Evolutionary conservation across 2,329 filamentous ascomycete genomes (phyloP).

Genomic region (Gliomastix tumulicola): DNA sequence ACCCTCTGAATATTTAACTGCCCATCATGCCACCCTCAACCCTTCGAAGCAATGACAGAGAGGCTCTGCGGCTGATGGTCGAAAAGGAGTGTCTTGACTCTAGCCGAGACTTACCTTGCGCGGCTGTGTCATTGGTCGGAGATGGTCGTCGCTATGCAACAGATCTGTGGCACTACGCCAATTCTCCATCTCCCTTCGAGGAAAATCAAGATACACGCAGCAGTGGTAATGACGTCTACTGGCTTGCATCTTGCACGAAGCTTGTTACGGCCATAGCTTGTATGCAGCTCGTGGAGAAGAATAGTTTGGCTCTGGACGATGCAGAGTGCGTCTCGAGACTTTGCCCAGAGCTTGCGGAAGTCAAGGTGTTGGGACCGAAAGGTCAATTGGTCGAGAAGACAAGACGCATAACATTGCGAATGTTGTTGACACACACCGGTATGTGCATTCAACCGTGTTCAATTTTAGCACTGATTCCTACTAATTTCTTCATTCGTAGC

Average conservation of each 20-base stretch:
- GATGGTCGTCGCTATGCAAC: no score
- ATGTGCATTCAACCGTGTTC: background rate
- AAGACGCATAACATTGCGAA: conserved; percentile 38
- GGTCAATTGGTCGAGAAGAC: conserved; percentile 34
- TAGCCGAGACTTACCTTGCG: no score
- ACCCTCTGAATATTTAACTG: no score
- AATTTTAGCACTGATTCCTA: background rate
- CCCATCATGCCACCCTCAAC: no score
- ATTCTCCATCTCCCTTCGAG: no score
- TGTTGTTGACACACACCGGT: conserved; percentile 37
- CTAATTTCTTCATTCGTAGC: conserved; percentile 16
- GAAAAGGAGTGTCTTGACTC: no score
- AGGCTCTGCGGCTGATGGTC: no score
- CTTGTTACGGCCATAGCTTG: conserved; percentile 42
- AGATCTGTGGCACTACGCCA: no score
- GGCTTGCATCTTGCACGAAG: conserved; percentile 33
- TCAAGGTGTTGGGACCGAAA: conserved; percentile 34
- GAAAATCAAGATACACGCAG: no score
- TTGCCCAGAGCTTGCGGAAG: conserved; percentile 38
- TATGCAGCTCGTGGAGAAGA: conserved; percentile 52
- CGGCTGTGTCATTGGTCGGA: no score
- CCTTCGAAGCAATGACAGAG: no score
- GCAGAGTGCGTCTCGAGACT: conserved; percentile 33
- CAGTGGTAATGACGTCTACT: no score
- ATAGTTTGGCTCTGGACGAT: conserved; percentile 39